phyloP scores from a whole-genome alignment of 202 grass and related monocot species.

The Elaeis oleifera region DNA sequence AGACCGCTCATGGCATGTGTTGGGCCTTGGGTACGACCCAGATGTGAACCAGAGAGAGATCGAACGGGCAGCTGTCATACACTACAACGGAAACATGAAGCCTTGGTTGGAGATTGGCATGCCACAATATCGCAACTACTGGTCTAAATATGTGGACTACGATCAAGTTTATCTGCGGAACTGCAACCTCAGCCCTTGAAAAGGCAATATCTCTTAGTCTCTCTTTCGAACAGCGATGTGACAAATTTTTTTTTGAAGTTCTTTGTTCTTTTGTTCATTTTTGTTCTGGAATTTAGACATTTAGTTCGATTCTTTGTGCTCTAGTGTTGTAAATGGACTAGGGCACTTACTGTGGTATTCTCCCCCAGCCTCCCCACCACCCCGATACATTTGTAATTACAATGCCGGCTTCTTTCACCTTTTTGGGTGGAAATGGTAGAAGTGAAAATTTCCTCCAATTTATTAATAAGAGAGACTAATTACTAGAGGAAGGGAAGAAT shows the following conservation, averaged over 20 bases:
- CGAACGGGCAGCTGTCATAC: conserved; percentile 50
- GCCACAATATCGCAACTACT: conserved; percentile 56
- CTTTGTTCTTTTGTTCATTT: too few species aligned
- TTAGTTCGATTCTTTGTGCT: conserved; percentile 37
- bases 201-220: not conserved
- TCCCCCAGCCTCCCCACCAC: not conserved
- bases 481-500: too few species aligned
- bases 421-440: too few species aligned
- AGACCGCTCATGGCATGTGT: conserved; percentile 49
- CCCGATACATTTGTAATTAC: conserved; percentile 19
- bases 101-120: conserved; percentile 80
- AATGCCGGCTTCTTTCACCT: not conserved
- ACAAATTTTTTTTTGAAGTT: too few species aligned
- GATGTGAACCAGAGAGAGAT: conserved; percentile 51
- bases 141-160: conserved; percentile 47
- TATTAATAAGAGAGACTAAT: too few species aligned
- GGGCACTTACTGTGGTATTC: conserved; percentile 25
- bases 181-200: conserved; percentile 69
- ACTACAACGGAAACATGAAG: conserved; percentile 83
- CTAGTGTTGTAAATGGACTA: conserved; percentile 26
- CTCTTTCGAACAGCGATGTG: not conserved
- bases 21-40: conserved; percentile 76
- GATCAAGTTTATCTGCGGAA: conserved; percentile 51
- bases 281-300: too few species aligned
- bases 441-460: too few species aligned